These are phyloP conservation scores for Fusarium armeniacum DNA, from an alignment of 2,329 filamentous ascomycete genomes.

Conservation along the genomic window DNA sequence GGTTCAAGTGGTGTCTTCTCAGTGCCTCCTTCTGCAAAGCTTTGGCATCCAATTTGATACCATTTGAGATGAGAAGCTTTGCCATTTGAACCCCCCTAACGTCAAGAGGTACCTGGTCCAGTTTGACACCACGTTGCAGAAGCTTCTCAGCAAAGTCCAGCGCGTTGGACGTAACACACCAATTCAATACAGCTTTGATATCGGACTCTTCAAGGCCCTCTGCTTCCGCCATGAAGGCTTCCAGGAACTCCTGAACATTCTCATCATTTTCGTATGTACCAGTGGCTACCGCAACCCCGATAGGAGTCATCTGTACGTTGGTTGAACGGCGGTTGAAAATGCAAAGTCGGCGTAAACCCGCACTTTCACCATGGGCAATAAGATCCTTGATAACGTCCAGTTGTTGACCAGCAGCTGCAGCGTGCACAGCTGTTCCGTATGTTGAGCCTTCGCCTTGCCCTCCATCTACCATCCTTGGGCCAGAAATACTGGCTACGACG, in stretches of 20 bases:
- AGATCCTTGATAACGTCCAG: neutral
- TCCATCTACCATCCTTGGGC: constrained; percentile 7
- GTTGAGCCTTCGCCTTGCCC: constrained; percentile 7
- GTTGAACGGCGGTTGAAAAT: neutral
- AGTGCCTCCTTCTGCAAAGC: neutral
- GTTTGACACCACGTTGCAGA: neutral
- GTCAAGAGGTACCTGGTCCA: neutral
- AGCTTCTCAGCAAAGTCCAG: neutral
- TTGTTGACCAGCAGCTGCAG: neutral
- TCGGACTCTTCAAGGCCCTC: neutral
- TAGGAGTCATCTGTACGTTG: neutral
- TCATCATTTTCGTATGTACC: neutral
- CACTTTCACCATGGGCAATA: neutral
- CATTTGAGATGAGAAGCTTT: neutral
- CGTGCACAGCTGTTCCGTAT: constrained; percentile 24
- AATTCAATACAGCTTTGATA: neutral
- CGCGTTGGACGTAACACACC: neutral
- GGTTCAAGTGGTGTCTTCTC: neutral
- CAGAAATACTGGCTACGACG: accelerated
- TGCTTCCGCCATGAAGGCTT: neutral
- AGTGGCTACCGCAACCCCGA: constrained; percentile 5
- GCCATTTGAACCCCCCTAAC: neutral
- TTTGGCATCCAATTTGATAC: neutral
- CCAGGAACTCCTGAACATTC: neutral
- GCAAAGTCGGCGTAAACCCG: neutral